A percentile compares a stretch with the other conserved stretches of the same genome.
phyloP scores from a whole-genome alignment of 768 basidiomycete species.

The Lactifluus piperatus region DNA sequence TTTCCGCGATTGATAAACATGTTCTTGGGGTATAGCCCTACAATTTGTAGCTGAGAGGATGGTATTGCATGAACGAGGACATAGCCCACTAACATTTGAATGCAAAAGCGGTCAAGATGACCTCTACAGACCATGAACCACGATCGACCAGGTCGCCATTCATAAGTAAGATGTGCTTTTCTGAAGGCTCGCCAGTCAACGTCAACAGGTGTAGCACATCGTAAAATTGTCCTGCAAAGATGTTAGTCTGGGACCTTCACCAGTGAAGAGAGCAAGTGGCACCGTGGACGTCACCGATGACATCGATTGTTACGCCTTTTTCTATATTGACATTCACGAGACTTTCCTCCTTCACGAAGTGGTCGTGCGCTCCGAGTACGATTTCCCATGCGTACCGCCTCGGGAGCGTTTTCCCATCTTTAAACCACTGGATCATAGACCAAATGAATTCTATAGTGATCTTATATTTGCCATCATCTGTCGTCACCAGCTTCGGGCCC shows the following conservation, averaged over 20 bases:
- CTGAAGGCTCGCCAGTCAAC: constrained; percentile 76
- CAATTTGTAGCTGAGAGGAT: constrained; percentile 6
- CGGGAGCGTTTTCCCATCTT: constrained; percentile 85
- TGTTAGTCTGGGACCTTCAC: constrained; percentile 5
- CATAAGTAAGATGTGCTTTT: constrained; percentile 82
- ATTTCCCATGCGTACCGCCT: constrained; percentile 95
- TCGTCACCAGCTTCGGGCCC: constrained; percentile 61
- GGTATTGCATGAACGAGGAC: neutral
- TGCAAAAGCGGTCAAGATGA: constrained; percentile 87
- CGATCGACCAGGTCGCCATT: constrained; percentile 96
- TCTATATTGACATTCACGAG: constrained; percentile 68
- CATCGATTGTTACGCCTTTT: constrained; percentile 77
- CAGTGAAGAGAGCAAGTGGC: neutral
- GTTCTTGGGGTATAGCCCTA: constrained; percentile 84
- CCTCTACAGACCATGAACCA: constrained; percentile 92
- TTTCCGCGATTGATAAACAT: constrained; percentile 96
- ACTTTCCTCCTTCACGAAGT: constrained; percentile 70
- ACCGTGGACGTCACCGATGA: constrained; percentile 97
- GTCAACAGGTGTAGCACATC: constrained; percentile 84
- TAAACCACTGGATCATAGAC: constrained; percentile 87
- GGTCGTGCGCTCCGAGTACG: constrained; percentile 71
- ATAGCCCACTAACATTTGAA: constrained; percentile 69
- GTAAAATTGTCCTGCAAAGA: constrained; percentile 76
- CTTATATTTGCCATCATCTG: constrained; percentile 55
- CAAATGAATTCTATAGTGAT: constrained; percentile 75